These are phyloP conservation scores for Margaritispora aquatica DNA, from an alignment of 495 filamentous ascomycete genomes.

Conservation along the genomic window DNA sequence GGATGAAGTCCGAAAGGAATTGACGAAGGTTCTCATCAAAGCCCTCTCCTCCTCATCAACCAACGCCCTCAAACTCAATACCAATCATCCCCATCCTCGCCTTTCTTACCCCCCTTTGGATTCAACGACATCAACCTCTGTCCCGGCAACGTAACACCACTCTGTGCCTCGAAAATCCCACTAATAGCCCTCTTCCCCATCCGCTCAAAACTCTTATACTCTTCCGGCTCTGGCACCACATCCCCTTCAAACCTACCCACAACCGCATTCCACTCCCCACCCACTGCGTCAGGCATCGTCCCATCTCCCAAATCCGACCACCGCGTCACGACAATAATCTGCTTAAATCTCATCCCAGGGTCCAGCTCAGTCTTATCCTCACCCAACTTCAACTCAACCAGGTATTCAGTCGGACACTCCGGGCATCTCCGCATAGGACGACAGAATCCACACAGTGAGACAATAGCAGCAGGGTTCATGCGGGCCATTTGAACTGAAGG, in stretches of 20 bases:
- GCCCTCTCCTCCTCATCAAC: not conserved
- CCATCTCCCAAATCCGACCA: constrained; percentile 56
- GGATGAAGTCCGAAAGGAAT: not conserved
- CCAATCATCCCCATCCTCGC: constrained; percentile 29
- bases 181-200: constrained; percentile 46
- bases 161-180: constrained; percentile 50
- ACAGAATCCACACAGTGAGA: constrained; percentile 45
- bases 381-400: constrained; percentile 48
- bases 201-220: constrained; percentile 45
- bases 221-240: not conserved
- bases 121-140: constrained; percentile 48
- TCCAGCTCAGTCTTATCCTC: constrained; percentile 35
- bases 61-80: constrained; percentile 11
- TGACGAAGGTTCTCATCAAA: not conserved
- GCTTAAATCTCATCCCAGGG: constrained; percentile 38
- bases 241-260: constrained; percentile 31
- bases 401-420: constrained; percentile 54
- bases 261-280: constrained; percentile 42
- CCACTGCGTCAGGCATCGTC: constrained; percentile 27
- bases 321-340: constrained; percentile 51
- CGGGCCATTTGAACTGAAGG: constrained; percentile 1
- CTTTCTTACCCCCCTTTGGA: constrained; percentile 36
- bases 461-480: constrained; percentile 37
- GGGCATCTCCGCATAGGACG: constrained; percentile 51
- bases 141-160: constrained; percentile 46